These are phyloP conservation scores for Colletotrichum siamense DNA, from an alignment of 2,329 filamentous ascomycete species.

Conservation along the genomic window DNA sequence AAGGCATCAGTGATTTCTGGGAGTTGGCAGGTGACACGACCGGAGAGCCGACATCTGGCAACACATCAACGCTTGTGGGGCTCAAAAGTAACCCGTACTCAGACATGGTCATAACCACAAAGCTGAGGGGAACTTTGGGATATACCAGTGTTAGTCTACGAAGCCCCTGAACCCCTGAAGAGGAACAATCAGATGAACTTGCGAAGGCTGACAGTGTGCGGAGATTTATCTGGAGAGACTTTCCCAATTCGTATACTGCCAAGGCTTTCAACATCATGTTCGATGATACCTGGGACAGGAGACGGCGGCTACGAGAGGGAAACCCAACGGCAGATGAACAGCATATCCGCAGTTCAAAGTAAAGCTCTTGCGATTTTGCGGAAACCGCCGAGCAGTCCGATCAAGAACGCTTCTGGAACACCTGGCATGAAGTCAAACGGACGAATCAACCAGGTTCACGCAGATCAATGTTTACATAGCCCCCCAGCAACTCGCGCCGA, in stretches of 20 bases:
- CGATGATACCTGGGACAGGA: neutral
- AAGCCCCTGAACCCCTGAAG: neutral
- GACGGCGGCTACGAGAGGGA: neutral
- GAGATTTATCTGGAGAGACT: neutral
- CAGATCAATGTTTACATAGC: neutral
- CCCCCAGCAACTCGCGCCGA: neutral
- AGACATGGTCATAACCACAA: neutral
- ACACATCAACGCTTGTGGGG: neutral
- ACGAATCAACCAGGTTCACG: neutral
- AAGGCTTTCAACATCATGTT: neutral
- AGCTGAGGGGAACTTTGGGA: neutral
- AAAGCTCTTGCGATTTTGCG: neutral
- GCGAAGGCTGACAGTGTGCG: neutral
- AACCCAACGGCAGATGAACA: no score
- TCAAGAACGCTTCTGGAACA: neutral
- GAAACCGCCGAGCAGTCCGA: neutral
- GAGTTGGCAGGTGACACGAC: neutral
- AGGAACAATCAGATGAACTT: neutral
- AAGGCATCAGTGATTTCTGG: neutral
- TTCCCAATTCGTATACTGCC: neutral
- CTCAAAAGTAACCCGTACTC: neutral
- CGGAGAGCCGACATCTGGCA: neutral
- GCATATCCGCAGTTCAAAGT: neutral
- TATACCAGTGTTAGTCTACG: neutral
- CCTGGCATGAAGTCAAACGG: neutral